Evolutionary conservation across 805 yeast genomes (phyloP).

Genomic region (Debaryomyces castellii): DNA sequence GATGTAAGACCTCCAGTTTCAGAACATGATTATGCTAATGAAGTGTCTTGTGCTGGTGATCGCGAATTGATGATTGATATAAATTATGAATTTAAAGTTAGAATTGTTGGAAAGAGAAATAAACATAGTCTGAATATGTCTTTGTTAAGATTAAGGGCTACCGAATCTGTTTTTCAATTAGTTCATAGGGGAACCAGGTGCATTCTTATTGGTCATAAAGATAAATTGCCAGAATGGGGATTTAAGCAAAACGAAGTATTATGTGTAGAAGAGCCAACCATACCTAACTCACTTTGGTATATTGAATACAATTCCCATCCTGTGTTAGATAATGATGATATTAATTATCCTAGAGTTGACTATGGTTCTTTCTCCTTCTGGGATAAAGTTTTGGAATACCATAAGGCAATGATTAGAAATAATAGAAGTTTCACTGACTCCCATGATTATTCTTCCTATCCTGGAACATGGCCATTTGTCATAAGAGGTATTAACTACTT

Average conservation of each 20-base stretch:
- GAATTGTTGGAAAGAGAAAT: conserved; percentile 37
- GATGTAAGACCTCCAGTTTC: conserved; percentile 83
- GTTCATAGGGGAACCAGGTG: conserved; percentile 69
- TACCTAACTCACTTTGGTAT: conserved; percentile 69
- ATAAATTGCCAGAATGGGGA: conserved; percentile 82
- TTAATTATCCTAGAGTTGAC: conserved; percentile 18
- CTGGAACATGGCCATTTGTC: conserved; percentile 63
- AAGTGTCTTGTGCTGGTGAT: conserved; percentile 74
- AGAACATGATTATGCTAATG: conserved; percentile 86
- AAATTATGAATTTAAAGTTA: conserved; percentile 69
- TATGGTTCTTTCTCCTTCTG: conserved; percentile 37
- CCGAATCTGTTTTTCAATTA: conserved; percentile 70
- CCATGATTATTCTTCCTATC: conserved; percentile 53
- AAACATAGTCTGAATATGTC: conserved; percentile 35
- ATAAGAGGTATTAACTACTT: conserved; percentile 61
- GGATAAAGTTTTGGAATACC: conserved; percentile 55
- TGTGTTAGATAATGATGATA: conserved; percentile 23
- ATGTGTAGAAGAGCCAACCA: conserved; percentile 74
- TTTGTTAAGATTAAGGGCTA: conserved; percentile 43
- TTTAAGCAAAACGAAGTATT: conserved; percentile 82
- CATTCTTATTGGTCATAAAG: conserved; percentile 68
- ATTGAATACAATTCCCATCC: conserved; percentile 69
- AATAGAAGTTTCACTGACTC: conserved; percentile 47
- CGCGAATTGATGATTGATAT: conserved; percentile 61
- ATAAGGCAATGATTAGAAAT: conserved; percentile 52